Evolutionary conservation across 2,329 filamentous ascomycete species (phyloP), one percentile per base, ranked within the genome.

Genomic region (Diaporthe vaccinii): DNA sequence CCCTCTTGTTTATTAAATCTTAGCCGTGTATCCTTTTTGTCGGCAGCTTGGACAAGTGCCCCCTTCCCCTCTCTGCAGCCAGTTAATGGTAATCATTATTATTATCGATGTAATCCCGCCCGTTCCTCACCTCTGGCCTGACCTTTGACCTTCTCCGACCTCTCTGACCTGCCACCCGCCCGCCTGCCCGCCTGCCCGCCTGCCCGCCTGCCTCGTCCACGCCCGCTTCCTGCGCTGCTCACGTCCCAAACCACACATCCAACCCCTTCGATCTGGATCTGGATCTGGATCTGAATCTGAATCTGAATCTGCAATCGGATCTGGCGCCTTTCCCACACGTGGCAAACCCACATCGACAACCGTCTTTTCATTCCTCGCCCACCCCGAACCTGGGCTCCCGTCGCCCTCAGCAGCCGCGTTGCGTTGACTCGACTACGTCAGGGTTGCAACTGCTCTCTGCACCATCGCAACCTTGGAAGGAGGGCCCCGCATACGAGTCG

Each of bases 1-100:
- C 72, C 68, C 59, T 76, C 61, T 70, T 72, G 58, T 74, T 76
- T 76, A 53, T 75, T 73, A 59, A 76, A 72, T 75, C 72, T 68
- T 74, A 51, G 58, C 67, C 59, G 51, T 75, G 72, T 72, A 69
- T 55, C 68, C 75, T 70, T 74, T 55, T 62, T 58, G 57, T 59
- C 71, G 72, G 65, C 72, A 76, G 58, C 74, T 65, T 74, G 59
- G 62, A 65, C 65, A 57, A 44, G 65, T 70, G 51, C 49, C 70
- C 44, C 41, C 31, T 51, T 65, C 74, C 53, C 57, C 51, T 58
- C 55, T 34, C 55, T 62, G 17, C 69, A 51, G 34, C 71, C 62
- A 74, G 36, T 53, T 76, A 53, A 71, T 76, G 74, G 65, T 72
- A 71, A 62, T 65, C 69, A 25, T 76, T 76, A 74, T 76, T 76